A percentile compares a stretch with the other conserved stretches of the same genome.
Evolutionary conservation across 768 basidiomycete species (phyloP).

Genomic region (Kondoa subrosea): DNA sequence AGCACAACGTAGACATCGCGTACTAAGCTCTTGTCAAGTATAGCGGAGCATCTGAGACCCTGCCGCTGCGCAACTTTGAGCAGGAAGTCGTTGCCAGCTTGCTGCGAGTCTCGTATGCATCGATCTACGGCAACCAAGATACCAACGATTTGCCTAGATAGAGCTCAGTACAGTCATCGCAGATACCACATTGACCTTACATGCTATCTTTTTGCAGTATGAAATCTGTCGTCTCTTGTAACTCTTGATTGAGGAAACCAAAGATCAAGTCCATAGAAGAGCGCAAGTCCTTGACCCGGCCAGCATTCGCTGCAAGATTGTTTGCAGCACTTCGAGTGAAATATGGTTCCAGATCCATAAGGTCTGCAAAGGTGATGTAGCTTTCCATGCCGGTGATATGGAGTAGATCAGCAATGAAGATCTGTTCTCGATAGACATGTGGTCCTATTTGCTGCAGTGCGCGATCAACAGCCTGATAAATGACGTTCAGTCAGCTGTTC

Average conservation of each 20-base stretch:
- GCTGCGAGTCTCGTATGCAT: constrained; percentile 58
- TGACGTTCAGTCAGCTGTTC: constrained; percentile 9
- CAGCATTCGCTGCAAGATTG: constrained; percentile 48
- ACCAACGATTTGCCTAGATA: constrained; percentile 62
- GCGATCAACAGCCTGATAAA: constrained; percentile 49
- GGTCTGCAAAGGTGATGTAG: constrained; percentile 75
- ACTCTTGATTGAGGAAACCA: constrained; percentile 67
- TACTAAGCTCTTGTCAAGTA: constrained; percentile 41
- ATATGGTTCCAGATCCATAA: constrained; percentile 82
- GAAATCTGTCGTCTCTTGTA: constrained; percentile 69
- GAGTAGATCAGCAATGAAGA: constrained; percentile 77
- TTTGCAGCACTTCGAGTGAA: constrained; percentile 75
- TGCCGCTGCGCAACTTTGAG: constrained; percentile 61
- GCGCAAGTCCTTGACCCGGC: constrained; percentile 38
- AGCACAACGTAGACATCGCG: constrained; percentile 46
- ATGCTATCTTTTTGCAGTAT: constrained; percentile 58
- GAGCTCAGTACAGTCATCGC: background rate
- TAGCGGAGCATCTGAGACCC: constrained; percentile 40
- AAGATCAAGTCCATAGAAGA: constrained; percentile 89
- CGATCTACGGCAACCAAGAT: constrained; percentile 62
- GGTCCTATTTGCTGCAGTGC: constrained; percentile 59
- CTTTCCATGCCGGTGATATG: constrained; percentile 41
- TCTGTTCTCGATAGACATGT: constrained; percentile 63
- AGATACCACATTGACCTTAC: constrained; percentile 38
- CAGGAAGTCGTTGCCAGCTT: constrained; percentile 60